Evolutionary conservation across 1,284 basidiomycete species (phyloP).

Genomic region (Rhodotorula glutinis): DNA sequence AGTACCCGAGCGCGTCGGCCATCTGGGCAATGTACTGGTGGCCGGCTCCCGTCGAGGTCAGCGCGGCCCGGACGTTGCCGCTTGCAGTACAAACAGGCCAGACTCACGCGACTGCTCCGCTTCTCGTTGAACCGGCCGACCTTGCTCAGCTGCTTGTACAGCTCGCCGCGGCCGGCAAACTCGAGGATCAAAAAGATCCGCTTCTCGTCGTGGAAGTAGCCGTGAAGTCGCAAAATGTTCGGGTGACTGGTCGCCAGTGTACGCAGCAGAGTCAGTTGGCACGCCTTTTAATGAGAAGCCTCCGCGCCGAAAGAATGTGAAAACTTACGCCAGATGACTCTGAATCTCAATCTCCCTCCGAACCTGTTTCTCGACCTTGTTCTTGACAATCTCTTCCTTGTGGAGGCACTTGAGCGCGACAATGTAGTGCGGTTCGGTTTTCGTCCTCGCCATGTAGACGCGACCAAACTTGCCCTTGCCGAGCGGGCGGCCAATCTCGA

Average conservation of each 20-base stretch:
- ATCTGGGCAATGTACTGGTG: conserved; percentile 90
- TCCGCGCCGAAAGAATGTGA: no score
- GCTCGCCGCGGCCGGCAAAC: conserved; percentile 90
- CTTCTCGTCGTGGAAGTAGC: conserved; percentile 96
- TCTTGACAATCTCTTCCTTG: conserved; percentile 89
- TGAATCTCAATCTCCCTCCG: conserved; percentile 98
- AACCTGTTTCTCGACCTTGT: conserved; percentile 86
- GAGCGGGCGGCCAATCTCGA: conserved; percentile 91
- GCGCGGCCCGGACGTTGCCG: no score
- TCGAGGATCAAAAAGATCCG: conserved; percentile 98
- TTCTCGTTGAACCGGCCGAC: conserved; percentile 81
- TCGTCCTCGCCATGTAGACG: conserved; percentile 97
- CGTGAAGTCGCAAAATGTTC: conserved; percentile 87
- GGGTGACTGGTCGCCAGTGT: conserved; percentile 64
- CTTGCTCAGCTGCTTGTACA: conserved; percentile 92
- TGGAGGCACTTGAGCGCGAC: conserved; percentile 96
- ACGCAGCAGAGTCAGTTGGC: not conserved
- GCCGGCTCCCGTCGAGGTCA: not conserved
- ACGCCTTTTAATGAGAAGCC: no score
- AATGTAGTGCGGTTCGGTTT: conserved; percentile 80
- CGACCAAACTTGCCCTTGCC: conserved; percentile 99
- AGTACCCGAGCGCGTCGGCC: conserved; percentile 90
- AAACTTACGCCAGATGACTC: conserved; percentile 70
- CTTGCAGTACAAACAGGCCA: no score
- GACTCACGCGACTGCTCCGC: conserved; percentile 61